Percentiles rank a stretch among this genome's conserved stretches.
Conservation (phyloP, 2,329 filamentous ascomycete species). For the Emydomyces testavorans region DNA sequence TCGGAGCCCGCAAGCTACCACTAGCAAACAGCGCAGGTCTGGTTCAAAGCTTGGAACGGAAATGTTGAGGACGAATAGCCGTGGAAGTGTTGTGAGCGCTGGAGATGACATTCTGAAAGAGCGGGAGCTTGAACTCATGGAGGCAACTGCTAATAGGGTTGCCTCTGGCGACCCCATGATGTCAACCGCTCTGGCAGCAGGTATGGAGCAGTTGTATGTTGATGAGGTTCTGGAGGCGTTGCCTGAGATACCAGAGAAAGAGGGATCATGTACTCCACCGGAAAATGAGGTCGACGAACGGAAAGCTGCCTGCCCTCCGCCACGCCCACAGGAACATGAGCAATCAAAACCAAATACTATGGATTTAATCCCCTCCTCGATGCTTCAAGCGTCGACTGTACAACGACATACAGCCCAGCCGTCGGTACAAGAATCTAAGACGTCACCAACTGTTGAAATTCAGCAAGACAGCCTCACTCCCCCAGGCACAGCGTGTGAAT, state of each 20-base stretch:
- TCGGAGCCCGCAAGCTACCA: slow-evolving; percentile 42
- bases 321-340: neutral
- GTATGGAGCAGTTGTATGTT: slow-evolving; percentile 27
- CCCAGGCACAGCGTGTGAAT: slow-evolving; percentile 1
- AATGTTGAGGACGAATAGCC: slow-evolving; percentile 95
- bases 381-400: neutral
- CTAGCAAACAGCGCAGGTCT: slow-evolving; percentile 40
- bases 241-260: slow-evolving; percentile 22
- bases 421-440: neutral
- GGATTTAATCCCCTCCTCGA: neutral
- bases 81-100: slow-evolving; percentile 58
- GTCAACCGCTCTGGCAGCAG: slow-evolving; percentile 20
- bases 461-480: slow-evolving; percentile 1
- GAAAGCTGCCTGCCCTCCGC: neutral
- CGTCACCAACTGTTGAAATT: neutral
- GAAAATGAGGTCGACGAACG: neutral
- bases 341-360: neutral
- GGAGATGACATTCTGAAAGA: slow-evolving; percentile 28
- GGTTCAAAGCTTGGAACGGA: slow-evolving; percentile 87
- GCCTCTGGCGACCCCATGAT: neutral
- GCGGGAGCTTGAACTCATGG: slow-evolving; percentile 19
- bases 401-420: neutral
- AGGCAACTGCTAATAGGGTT: slow-evolving; percentile 18
- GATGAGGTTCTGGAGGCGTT: slow-evolving; percentile 23
- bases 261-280: slow-evolving; percentile 15